Percentiles rank a stretch among this genome's conserved stretches.
phyloP scores from a whole-genome alignment of 306 rosid species.

The Lathyrus oleraceus region DNA sequence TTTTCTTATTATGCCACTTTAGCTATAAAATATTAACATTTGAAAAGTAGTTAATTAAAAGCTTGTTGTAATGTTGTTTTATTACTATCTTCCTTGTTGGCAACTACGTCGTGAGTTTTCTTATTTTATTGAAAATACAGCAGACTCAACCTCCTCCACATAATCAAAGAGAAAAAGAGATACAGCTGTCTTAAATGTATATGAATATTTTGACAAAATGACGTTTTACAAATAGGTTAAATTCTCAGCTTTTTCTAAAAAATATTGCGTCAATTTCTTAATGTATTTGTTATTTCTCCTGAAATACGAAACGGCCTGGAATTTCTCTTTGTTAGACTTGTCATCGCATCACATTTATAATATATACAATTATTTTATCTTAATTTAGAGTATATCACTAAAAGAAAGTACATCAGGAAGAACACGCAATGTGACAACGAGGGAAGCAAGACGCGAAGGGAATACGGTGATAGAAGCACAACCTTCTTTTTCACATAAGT shows the following conservation, averaged over 20 bases:
- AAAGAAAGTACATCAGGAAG: no score
- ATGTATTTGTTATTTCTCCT: background rate
- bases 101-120: background rate
- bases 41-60: background rate
- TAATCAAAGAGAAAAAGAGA: background rate
- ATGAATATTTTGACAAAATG: background rate
- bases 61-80: background rate
- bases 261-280: background rate
- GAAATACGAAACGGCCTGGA: background rate
- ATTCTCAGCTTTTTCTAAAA: background rate
- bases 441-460: no score
- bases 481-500: no score
- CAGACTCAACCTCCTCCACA: background rate
- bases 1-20: background rate
- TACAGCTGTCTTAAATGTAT: background rate
- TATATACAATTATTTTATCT: no score
- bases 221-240: background rate
- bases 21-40: background rate
- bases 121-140: conserved; percentile 2
- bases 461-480: no score
- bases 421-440: no score
- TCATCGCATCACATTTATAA: background rate
- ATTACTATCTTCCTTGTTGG: conserved; percentile 2
- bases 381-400: no score
- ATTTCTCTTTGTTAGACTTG: background rate